Percentiles rank a stretch among this genome's conserved stretches.
These are phyloP conservation scores for Chalciporus pseudorubinellus DNA, from an alignment of 768 basidiomycete species.

Conservation along the genomic window DNA sequence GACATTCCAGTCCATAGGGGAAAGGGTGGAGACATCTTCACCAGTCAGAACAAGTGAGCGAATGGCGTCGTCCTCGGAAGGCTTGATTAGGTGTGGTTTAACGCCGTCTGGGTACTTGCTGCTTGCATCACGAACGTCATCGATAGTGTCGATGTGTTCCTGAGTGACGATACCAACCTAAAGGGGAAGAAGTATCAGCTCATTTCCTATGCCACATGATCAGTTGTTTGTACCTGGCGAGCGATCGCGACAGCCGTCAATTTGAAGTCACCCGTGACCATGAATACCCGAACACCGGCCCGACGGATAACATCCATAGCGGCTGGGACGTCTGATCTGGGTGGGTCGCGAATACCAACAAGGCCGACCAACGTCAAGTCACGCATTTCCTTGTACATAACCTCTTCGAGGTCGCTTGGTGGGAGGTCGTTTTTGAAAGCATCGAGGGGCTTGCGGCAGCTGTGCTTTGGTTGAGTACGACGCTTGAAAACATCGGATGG, in stretches of 20 bases:
- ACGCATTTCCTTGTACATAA: conserved; percentile 36
- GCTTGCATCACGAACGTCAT: conserved; percentile 23
- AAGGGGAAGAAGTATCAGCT: not conserved
- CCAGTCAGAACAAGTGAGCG: conserved; percentile 44
- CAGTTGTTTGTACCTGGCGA: conserved; percentile 35
- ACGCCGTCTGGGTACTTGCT: conserved; percentile 18
- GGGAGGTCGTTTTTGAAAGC: conserved; percentile 27
- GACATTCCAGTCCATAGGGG: conserved; percentile 38
- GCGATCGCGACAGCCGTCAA: conserved; percentile 53
- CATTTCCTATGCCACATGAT: not conserved
- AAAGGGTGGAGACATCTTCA: conserved; percentile 40
- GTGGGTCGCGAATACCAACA: conserved; percentile 55
- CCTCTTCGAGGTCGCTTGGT: conserved; percentile 35
- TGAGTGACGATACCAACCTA: conserved; percentile 45
- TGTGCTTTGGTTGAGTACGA: conserved; percentile 5
- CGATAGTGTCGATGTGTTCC: conserved; percentile 35
- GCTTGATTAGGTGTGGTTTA: conserved; percentile 31
- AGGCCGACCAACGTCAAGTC: conserved; percentile 50
- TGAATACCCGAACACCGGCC: conserved; percentile 54
- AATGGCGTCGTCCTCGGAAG: conserved; percentile 36
- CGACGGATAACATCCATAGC: conserved; percentile 46
- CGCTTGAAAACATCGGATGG: not conserved
- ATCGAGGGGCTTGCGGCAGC: conserved; percentile 2
- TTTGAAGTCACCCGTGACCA: conserved; percentile 58
- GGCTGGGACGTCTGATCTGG: conserved; percentile 45